Percentiles rank a stretch among this genome's conserved stretches.
Conservation (phyloP, 306 rosid species). For the Vicia faba region DNA sequence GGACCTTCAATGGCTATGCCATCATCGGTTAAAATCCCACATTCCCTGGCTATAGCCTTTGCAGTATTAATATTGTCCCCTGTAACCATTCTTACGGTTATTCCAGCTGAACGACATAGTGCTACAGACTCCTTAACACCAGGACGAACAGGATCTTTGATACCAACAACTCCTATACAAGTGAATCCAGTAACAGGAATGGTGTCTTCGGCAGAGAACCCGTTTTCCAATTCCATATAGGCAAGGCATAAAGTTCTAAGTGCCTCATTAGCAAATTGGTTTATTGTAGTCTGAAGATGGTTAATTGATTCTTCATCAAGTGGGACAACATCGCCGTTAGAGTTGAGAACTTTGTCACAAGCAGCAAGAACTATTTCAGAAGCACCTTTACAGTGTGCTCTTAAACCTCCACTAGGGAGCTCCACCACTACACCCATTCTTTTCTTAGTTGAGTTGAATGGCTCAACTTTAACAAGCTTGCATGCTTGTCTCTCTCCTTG, state of each 20-base stretch:
- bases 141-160: slow-evolving; percentile 97
- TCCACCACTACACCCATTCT: slow-evolving; percentile 82
- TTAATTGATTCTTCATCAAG: slow-evolving; percentile 68
- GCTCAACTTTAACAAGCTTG: slow-evolving; percentile 82
- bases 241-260: slow-evolving; percentile 96
- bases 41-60: slow-evolving; percentile 95
- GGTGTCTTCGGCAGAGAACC: slow-evolving; percentile 59
- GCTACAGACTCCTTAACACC: slow-evolving; percentile 98
- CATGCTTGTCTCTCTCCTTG: slow-evolving; percentile 65
- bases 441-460: slow-evolving; percentile 89
- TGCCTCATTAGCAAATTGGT: slow-evolving; percentile 85
- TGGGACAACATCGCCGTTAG: slow-evolving; percentile 75
- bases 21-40: slow-evolving; percentile 95
- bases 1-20: slow-evolving; percentile 99
- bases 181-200: slow-evolving; percentile 86
- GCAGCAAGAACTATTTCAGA: slow-evolving; percentile 84
- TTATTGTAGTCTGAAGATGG: slow-evolving; percentile 60
- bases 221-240: slow-evolving; percentile 69
- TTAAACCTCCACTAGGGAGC: slow-evolving; percentile 73
- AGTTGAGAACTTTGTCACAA: slow-evolving; percentile 81
- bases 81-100: slow-evolving; percentile 92
- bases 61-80: slow-evolving; percentile 95
- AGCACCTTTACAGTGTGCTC: slow-evolving; percentile 94
- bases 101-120: slow-evolving; percentile 87
- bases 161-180: slow-evolving; percentile 88